Base-by-base conservation (phyloP, 352 stramenopile genomes). In the Pelagophyceae sp. region DNA sequence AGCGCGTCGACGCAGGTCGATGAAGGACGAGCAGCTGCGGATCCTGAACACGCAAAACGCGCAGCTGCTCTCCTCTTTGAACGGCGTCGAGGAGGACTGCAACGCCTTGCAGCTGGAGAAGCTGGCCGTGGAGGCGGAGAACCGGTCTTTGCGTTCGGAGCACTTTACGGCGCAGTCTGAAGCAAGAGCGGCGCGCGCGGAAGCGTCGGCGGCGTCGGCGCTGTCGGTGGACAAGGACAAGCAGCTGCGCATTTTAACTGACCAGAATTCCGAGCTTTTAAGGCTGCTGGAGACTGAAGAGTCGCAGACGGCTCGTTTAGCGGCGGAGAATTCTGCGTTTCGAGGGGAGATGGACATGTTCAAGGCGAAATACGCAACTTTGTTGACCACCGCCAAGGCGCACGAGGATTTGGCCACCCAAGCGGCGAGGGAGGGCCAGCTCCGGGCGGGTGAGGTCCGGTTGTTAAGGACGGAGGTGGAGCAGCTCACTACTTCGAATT, bases 11-110 rank as follows among this genome's bases (percentile, higher is more conserved):
- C n/a, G n/a, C n/a, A n/a, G n/a, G n/a, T n/a, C 27, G 67, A 97
- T 98, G 90, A 98, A 98, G 80, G 93, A 98, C 83, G 92, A 97
- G 82, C 93, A 97, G 81, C 84, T 97, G 82, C 87, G 90, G 67
- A 96, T 98, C 76, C 85, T 97, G n/a, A 91, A 90, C 45, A 89
- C 95, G 67, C 92, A 97, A 81, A 97, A 96, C 79, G 84, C 85
- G 17, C 87, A 93, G 72, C 76, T 97, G 61, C 82, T 97, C 40
- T 83, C 83, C 20, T 94, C 88, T 31, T 86, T 97, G 38, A 93
- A 96, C 80, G 80, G 88, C 58, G 83, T 86, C 54, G 58, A 40
- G 27, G 40, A 91, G 74, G 86, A 91, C 45, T 78, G 83, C 0
- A 87, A 81, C 35, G 76, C 77, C 54, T 85, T 91, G 25, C 86